Percentiles rank a stretch among this genome's conserved stretches.
Evolutionary conservation across 1,284 basidiomycete genomes (phyloP).

Genomic region (Xanthoconium separans): DNA sequence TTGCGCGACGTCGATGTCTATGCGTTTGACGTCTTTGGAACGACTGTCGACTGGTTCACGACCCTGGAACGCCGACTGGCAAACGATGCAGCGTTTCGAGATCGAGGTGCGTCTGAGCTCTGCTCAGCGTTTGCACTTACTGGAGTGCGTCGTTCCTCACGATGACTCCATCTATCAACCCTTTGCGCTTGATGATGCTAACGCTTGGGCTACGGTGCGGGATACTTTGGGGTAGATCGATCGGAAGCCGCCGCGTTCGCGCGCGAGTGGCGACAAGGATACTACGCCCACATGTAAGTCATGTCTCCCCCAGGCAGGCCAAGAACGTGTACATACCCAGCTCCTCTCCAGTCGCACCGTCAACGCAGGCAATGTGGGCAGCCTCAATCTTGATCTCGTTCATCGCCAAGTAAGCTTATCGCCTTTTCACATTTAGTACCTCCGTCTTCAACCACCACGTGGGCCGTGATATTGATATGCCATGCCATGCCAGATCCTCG

Average conservation of each 20-base stretch:
- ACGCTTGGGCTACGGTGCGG: no score
- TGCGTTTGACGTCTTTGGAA: conserved; percentile 66
- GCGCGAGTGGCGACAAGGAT: conserved; percentile 55
- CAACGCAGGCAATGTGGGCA: conserved; percentile 44
- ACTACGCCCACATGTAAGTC: conserved; percentile 47
- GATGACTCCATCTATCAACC: not conserved
- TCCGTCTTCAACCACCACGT: no score
- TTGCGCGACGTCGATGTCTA: conserved; percentile 46
- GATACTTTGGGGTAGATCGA: not conserved
- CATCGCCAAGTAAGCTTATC: conserved; percentile 37
- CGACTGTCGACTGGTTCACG: conserved; percentile 59
- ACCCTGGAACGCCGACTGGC: conserved; percentile 46
- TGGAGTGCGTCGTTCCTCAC: no score
- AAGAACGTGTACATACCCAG: not conserved
- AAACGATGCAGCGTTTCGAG: conserved; percentile 24
- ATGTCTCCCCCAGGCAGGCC: no score
- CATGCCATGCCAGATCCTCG: conserved; percentile 45
- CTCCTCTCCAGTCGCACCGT: conserved; percentile 26
- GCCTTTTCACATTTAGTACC: no score
- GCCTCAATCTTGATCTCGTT: conserved; percentile 52
- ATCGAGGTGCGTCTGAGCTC: conserved; percentile 13
- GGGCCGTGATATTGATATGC: no score
- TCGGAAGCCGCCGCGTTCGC: conserved; percentile 51
- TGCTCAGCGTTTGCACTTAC: no score
- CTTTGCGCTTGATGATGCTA: not conserved